These are phyloP conservation scores for Colletotrichum sidae DNA, from an alignment of 2,329 filamentous ascomycete species.

Conservation along the genomic window DNA sequence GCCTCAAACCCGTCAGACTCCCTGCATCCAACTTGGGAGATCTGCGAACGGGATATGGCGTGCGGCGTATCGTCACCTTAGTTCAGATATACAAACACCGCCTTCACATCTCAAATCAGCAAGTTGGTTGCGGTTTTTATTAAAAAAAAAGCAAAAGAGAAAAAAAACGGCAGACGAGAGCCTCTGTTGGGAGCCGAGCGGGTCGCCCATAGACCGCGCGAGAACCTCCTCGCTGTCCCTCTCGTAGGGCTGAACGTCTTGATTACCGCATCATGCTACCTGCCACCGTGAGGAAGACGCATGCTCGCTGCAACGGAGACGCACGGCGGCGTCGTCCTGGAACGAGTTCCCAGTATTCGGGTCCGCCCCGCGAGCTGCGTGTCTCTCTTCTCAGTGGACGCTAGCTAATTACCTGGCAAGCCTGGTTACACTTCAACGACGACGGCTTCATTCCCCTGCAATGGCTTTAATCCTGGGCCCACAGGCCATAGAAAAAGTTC, in stretches of 20 bases:
- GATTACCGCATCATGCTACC: background rate
- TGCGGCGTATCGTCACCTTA: no score
- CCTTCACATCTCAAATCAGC: no score
- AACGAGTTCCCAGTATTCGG: constrained; percentile 7
- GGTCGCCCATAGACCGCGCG: background rate
- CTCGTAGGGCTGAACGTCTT: constrained; percentile 32
- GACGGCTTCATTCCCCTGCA: constrained; percentile 12
- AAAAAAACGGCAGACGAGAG: no score
- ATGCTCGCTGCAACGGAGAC: constrained; percentile 9
- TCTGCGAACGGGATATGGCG: no score
- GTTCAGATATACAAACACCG: no score
- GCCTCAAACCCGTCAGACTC: constrained; percentile 27
- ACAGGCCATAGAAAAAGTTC: background rate
- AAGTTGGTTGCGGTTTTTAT: background rate
- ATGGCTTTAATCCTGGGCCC: background rate
- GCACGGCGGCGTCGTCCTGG: constrained; percentile 7
- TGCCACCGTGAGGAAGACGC: background rate
- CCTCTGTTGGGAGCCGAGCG: background rate
- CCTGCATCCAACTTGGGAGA: constrained; percentile 18
- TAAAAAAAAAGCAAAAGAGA: background rate
- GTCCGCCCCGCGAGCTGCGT: constrained; percentile 18
- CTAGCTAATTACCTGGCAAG: constrained; percentile 1
- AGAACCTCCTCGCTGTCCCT: background rate
- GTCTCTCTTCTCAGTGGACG: constrained; percentile 15
- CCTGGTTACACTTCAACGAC: constrained; percentile 30